Percentiles rank a stretch among this genome's conserved stretches.
Evolutionary conservation across 805 yeast genomes (phyloP).

Genomic region (Kregervanrija delftensis): DNA sequence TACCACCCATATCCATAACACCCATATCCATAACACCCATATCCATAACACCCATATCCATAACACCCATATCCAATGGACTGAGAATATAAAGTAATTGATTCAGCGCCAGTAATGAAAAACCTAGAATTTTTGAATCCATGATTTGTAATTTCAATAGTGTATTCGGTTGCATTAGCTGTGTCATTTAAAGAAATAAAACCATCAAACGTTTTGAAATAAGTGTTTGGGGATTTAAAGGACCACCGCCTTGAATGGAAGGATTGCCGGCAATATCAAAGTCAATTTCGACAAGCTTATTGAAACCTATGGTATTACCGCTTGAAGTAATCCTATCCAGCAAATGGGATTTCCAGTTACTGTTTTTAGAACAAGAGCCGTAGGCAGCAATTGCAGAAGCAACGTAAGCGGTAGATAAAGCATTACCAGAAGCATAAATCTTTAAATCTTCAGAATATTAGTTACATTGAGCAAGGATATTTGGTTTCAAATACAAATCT

Average conservation of each 20-base stretch:
- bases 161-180: background rate
- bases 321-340: constrained; percentile 4
- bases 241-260: constrained; percentile 7
- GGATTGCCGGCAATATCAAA: constrained; percentile 1
- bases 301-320: constrained; percentile 2
- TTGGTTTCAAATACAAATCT: constrained; percentile 4
- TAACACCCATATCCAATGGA: no score
- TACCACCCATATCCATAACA: no score
- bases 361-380: background rate
- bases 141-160: constrained; percentile 2
- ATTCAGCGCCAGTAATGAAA: background rate
- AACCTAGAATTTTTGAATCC: background rate
- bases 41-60: no score
- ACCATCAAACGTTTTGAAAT: background rate
- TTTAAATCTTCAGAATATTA: constrained; percentile 1
- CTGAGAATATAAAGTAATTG: constrained; percentile 5
- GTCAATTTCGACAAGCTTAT: background rate
- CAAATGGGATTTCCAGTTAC: background rate
- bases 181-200: constrained; percentile 4
- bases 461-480: constrained; percentile 3
- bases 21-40: no score
- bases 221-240: background rate
- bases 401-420: constrained; percentile 6
- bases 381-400: constrained; percentile 2
- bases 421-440: constrained; percentile 4